Evolutionary conservation across 2,329 filamentous ascomycete species (phyloP).

Genomic region (Leptoxyphium fumago): DNA sequence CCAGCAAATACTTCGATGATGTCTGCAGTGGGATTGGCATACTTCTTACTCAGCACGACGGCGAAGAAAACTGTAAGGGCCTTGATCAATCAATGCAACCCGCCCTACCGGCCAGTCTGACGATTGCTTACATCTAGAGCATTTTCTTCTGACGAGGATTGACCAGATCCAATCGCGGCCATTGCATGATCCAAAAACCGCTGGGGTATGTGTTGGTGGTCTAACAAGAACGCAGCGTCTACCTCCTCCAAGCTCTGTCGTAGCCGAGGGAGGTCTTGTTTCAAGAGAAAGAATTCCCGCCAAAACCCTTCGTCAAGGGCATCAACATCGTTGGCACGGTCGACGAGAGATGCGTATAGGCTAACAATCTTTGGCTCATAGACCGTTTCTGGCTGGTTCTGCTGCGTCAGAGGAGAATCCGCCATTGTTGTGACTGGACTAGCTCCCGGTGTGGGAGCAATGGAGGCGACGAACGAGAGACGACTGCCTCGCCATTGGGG

Average conservation of each 20-base stretch:
- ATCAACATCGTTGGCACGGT: slow-evolving; percentile 46
- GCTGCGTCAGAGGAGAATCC: slow-evolving; percentile 82
- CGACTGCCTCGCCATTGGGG: slow-evolving; percentile 9
- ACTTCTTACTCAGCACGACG: slow-evolving; percentile 71
- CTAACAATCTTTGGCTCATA: slow-evolving; percentile 91
- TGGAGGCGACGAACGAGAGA: slow-evolving; percentile 6
- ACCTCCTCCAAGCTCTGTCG: slow-evolving; percentile 55
- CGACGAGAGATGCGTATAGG: slow-evolving; percentile 74
- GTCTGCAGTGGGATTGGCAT: slow-evolving; percentile 88
- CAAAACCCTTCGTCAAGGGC: slow-evolving; percentile 84
- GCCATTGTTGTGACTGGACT: slow-evolving; percentile 45
- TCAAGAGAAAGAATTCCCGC: slow-evolving; percentile 86
- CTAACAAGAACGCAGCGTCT: slow-evolving; percentile 58
- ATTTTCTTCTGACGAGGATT: slow-evolving; percentile 52
- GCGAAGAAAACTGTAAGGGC: slow-evolving; percentile 81
- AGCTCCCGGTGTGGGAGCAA: slow-evolving; percentile 1
- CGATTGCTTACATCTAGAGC: slow-evolving; percentile 61
- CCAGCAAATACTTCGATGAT: slow-evolving; percentile 83
- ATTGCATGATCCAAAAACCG: slow-evolving; percentile 67
- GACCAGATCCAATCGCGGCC: slow-evolving; percentile 46
- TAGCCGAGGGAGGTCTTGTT: slow-evolving; percentile 58
- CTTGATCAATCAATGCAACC: slow-evolving; percentile 33
- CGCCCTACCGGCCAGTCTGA: neutral
- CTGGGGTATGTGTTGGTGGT: slow-evolving; percentile 46
- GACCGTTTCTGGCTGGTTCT: slow-evolving; percentile 63